phyloP scores from a whole-genome alignment of 306 rosid species.

The Lathyrus aphaca region DNA sequence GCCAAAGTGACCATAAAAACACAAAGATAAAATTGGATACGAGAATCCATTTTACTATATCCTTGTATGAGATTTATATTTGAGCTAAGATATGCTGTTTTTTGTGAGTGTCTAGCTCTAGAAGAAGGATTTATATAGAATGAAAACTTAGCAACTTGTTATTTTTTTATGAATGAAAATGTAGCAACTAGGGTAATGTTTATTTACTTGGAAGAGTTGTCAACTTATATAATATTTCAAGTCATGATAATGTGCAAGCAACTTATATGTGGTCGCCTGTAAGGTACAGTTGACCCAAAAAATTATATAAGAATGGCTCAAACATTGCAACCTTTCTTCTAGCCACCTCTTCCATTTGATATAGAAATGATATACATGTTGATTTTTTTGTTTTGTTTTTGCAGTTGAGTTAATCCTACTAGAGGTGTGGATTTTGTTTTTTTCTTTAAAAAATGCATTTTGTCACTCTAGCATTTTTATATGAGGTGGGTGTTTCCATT shows the following conservation, averaged over 20 bases:
- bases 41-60: conserved; percentile 33
- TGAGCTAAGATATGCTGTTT: neutral
- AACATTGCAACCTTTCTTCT: too few relatives aligned
- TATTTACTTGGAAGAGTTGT: conserved; percentile 8
- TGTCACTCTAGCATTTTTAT: too few relatives aligned
- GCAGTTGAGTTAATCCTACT: too few relatives aligned
- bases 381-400: too few relatives aligned
- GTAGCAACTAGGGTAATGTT: neutral
- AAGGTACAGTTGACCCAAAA: conserved; percentile 13
- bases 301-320: neutral
- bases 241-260: neutral
- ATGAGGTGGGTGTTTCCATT: too few relatives aligned
- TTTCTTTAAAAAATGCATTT: too few relatives aligned
- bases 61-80: neutral
- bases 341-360: too few relatives aligned
- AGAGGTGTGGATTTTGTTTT: too few relatives aligned
- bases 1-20: conserved; percentile 31
- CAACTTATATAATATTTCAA: conserved; percentile 23
- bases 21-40: conserved; percentile 30
- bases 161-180: neutral
- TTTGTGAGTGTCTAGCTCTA: conserved; percentile 12
- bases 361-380: too few relatives aligned
- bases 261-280: neutral
- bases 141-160: neutral
- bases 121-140: conserved; percentile 18